Percentiles rank a stretch among this genome's conserved stretches.
These are phyloP conservation scores for Penicillium vulpinum DNA, from an alignment of 2,329 filamentous ascomycete genomes.

Conservation along the genomic window DNA sequence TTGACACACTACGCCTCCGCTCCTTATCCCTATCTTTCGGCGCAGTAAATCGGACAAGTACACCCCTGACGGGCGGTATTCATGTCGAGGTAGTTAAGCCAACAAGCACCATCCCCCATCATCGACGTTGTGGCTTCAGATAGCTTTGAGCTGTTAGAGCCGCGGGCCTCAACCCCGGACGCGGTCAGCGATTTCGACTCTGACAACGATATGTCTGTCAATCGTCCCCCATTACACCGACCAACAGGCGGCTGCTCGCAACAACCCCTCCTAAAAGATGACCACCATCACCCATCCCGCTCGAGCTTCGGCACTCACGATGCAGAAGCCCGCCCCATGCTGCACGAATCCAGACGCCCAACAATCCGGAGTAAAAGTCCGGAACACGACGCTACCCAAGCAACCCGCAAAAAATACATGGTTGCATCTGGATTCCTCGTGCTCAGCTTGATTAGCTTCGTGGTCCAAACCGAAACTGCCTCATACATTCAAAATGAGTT, in stretches of 20 bases:
- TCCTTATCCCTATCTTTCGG: conserved; percentile 12
- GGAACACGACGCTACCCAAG: conserved; percentile 60
- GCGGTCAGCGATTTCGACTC: conserved; percentile 40
- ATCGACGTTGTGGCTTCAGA: conserved; percentile 36
- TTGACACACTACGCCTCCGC: not conserved
- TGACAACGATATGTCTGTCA: conserved; percentile 48
- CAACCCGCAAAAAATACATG: conserved; percentile 78
- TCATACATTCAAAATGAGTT: conserved; percentile 91
- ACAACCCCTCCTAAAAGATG: conserved; percentile 56
- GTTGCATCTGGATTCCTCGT: conserved; percentile 82
- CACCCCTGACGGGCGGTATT: conserved; percentile 5
- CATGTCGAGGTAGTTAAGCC: conserved; percentile 9
- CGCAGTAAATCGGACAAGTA: conserved; percentile 5
- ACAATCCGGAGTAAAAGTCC: conserved; percentile 78
- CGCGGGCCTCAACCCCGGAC: conserved; percentile 34
- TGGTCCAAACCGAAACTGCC: conserved; percentile 91
- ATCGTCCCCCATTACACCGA: conserved; percentile 50
- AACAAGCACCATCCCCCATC: not conserved
- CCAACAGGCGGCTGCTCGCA: conserved; percentile 52
- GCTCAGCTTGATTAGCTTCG: conserved; percentile 82
- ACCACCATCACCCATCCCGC: conserved; percentile 40
- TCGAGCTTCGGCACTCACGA: conserved; percentile 30
- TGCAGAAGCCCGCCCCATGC: conserved; percentile 39
- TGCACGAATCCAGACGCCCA: conserved; percentile 56
- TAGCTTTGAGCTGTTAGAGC: conserved; percentile 26